These are phyloP conservation scores for Epichloe scottii DNA, from an alignment of 2,329 filamentous ascomycete species.

Conservation along the genomic window DNA sequence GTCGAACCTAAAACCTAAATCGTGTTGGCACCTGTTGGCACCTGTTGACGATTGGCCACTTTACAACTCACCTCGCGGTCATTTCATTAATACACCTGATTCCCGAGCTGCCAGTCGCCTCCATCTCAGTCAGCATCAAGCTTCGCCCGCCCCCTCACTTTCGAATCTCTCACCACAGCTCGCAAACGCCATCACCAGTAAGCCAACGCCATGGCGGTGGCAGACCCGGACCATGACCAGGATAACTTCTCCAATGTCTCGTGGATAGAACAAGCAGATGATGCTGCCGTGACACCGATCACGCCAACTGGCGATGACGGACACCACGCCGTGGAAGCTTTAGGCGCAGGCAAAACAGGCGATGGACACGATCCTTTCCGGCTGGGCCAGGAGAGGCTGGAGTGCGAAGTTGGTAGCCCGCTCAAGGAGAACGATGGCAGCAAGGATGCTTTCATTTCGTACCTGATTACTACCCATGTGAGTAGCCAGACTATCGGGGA, in stretches of 20 bases:
- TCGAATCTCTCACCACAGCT: background rate
- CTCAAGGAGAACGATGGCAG: constrained; percentile 94
- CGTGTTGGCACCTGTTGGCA: no score
- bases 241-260: constrained; percentile 74
- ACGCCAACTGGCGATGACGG: constrained; percentile 15
- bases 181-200: background rate
- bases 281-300: constrained; percentile 19
- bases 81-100: no score
- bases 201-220: constrained; percentile 22
- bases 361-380: constrained; percentile 47
- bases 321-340: constrained; percentile 29
- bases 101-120: background rate
- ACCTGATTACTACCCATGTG: constrained; percentile 84
- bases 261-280: constrained; percentile 52
- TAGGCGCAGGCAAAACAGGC: constrained; percentile 21
- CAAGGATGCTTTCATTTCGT: constrained; percentile 93
- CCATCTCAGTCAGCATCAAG: background rate
- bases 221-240: constrained; percentile 42
- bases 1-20: no score
- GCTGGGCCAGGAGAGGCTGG: constrained; percentile 60
- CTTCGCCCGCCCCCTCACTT: no score
- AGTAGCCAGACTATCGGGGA: constrained; percentile 4
- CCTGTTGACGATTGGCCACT: no score
- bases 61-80: no score
- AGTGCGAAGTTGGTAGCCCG: constrained; percentile 71